Base-by-base conservation (phyloP, 805 yeast species). In the Metschnikowia vanudenii region DNA sequence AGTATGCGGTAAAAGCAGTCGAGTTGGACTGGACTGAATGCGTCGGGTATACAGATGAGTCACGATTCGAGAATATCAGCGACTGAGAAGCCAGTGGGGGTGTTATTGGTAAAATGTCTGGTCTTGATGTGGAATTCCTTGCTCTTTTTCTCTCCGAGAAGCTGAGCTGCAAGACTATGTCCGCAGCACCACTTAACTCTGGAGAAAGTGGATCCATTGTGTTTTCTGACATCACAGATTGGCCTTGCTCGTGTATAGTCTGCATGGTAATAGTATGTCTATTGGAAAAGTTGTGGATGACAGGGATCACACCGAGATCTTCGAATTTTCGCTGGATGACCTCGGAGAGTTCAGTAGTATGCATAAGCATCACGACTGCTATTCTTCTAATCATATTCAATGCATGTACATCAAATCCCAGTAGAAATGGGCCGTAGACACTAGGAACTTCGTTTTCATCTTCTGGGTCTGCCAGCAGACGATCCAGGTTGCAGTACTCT, bases 251-350 rank as follows among this genome's bases (percentile, higher is more conserved):
- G 14, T 43, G 36, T n/a, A 54, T 40, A 5, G 46, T 41, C 26
- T 42, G 56, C 50, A 49, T 41, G 18, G 44, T 38, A n/a, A 33
- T 40, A 10, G 49, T 45, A 38, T 54, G 51, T 29, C 53, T 45
- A 39, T 51, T 59, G 33, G 52, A 34, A 55, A 61, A 66, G 53
- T 64, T 65, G 49, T 62, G 62, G 18, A 71, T 57, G 16, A 77
- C 81, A 14, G 73, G 74, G n/a, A 77, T 69, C 11, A 79, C 84
- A 1, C 84, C 84, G 41, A 78, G 58, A 26, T 67, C 68, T 31
- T 76, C 68, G 54, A 79, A 76, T 58, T 80, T 80, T 45, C 75
- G 76, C 26, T 71, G 59, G 29, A 80, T 61, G 13, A 78, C 80
- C 46, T 79, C 84, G 2, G 82, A 74, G 19, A 78, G 75, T 47